Evolutionary conservation across 352 stramenopile species (phyloP), one percentile per base, ranked within the genome.

Genomic region (Globisporangium spiculum): DNA sequence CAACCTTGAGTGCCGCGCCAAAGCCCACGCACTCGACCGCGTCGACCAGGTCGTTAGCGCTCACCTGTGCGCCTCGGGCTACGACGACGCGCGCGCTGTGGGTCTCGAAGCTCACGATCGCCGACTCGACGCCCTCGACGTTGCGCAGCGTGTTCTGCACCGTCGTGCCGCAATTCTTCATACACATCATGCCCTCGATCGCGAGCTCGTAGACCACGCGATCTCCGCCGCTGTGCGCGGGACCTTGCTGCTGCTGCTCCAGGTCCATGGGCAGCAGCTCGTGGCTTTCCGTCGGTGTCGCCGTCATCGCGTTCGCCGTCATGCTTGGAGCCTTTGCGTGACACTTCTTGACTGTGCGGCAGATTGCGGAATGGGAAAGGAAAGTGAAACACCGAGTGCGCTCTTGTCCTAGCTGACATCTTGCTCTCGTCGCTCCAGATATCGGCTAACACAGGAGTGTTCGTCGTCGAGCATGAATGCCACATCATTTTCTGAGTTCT

Each of bases 141-240:
- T 36, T 64, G 8, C 74, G 70, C 63, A 98, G 76, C 48, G 92
- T 86, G 57, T 68, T 86, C 73, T 93, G 77, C 24, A 97, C 91
- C 2, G 91, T 98, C 18, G 66, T 94, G 62, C 97, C 97, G 75
- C 94, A 97, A 77, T 98, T 98, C 61, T 98, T 98, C 84, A 98
- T 94, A 65, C 92, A 98, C 77, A 96, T 97, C 86, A 98, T 98
- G 60, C 94, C 93, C 65, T 99, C 96, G 48, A 99, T 86, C 48
- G 74, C 75, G 24, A 97, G 88, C 61, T 89, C 70, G 52, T 86
- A 78, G 41, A 83, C 74, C 7, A 12, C 32, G 5, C 44, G 44
- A 18, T 16, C 26, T 10, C 2, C n/a, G 1, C 6, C 55, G 12
- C 20, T 59, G 30, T n/a, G n/a, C 3, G 22, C 5, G n/a, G 44